phyloP scores from a whole-genome alignment of 148 eudicot species.

The Chenopodium suecicum region DNA sequence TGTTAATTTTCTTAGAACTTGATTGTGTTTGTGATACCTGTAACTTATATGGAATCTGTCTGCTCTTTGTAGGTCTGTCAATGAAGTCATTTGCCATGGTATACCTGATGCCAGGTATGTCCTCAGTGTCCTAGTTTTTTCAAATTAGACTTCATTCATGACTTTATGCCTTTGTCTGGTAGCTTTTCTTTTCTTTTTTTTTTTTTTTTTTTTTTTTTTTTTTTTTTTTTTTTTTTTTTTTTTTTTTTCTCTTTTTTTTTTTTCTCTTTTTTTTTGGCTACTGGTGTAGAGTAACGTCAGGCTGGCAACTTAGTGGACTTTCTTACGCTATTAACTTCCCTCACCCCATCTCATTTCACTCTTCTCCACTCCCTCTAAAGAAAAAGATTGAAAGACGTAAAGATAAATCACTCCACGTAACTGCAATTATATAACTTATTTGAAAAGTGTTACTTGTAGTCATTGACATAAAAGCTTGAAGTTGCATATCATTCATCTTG shows the following conservation, averaged over 20 bases:
- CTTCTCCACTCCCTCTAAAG: not conserved
- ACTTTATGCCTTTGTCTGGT: not conserved
- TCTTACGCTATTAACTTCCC: not conserved
- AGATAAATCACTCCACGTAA: not conserved
- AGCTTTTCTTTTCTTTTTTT: not conserved
- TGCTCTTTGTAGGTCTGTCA: slow-evolving; percentile 68
- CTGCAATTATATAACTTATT: not conserved
- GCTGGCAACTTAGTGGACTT: not conserved
- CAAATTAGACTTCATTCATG: not conserved
- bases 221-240: not conserved
- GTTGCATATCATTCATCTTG: not conserved
- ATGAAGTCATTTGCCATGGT: slow-evolving; percentile 99
- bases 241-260: not conserved
- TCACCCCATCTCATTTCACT: too few relatives aligned
- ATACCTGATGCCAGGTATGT: slow-evolving; percentile 94
- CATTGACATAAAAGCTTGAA: not conserved
- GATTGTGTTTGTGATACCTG: slow-evolving; percentile 9
- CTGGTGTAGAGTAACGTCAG: not conserved
- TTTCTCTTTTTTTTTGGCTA: not conserved
- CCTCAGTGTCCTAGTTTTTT: not conserved
- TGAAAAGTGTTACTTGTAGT: not conserved
- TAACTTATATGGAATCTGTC: slow-evolving; percentile 10
- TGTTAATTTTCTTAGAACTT: slow-evolving; percentile 19
- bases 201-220: not conserved
- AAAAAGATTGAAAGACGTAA: not conserved